Conservation (phyloP, 2,329 filamentous ascomycete species). For the Zopfia rhizophila region DNA sequence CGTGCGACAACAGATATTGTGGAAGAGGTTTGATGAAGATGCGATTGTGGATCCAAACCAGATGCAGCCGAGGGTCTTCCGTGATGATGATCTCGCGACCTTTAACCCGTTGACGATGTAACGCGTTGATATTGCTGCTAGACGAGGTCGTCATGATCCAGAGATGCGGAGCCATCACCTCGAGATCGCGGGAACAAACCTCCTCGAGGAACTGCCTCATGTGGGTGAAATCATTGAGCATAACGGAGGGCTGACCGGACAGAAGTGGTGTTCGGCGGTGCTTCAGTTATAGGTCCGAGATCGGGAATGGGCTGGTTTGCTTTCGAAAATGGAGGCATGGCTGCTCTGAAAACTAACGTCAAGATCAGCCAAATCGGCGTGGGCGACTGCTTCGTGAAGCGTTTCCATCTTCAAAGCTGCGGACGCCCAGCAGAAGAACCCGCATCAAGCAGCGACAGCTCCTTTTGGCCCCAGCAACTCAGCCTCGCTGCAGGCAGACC, state of each 20-base stretch:
- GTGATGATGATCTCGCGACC: constrained; percentile 4
- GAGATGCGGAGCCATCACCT: constrained; percentile 12
- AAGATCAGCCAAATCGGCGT: neutral
- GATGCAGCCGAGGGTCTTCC: constrained; percentile 9
- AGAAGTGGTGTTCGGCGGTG: constrained; percentile 13
- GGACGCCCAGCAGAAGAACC: no score
- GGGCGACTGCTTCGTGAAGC: neutral
- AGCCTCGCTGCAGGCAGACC: constrained; percentile 16
- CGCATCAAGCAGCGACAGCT: no score
- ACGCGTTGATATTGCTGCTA: constrained; percentile 4
- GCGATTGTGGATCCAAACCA: constrained; percentile 3
- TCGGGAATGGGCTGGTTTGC: constrained; percentile 26
- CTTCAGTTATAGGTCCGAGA: constrained; percentile 17
- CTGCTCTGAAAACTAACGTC: constrained; percentile 1
- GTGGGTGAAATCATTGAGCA: constrained; percentile 5
- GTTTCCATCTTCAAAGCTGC: no score
- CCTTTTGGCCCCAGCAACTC: constrained; percentile 8
- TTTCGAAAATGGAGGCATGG: constrained; percentile 28
- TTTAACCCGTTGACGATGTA: no score
- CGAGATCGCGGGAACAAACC: no score
- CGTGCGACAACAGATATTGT: constrained; percentile 2
- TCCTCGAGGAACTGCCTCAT: constrained; percentile 21
- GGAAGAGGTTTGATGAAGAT: constrained; percentile 16
- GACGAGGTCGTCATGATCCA: constrained; percentile 27
- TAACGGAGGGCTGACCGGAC: constrained; percentile 11